Evolutionary conservation across 2,329 filamentous ascomycete species (phyloP).

Genomic region (Tolypocladium capitatum): DNA sequence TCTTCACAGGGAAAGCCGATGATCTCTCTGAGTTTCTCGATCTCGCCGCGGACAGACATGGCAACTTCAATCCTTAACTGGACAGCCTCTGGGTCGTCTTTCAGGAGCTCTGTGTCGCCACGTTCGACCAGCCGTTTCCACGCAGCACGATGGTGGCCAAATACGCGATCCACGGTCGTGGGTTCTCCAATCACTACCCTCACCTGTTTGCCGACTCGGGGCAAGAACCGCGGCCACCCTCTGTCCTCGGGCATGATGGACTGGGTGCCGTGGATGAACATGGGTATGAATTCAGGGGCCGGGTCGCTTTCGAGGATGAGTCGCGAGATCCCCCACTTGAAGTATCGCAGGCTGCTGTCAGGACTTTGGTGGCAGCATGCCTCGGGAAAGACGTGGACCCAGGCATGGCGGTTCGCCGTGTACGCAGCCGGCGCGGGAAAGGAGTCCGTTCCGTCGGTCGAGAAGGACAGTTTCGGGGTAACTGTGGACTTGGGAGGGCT

Average conservation of each 20-base stretch:
- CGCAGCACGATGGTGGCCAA: conserved; percentile 60
- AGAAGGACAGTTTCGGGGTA: conserved; percentile 36
- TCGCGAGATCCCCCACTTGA: conserved; percentile 93
- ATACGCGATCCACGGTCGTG: conserved; percentile 58
- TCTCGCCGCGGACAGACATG: conserved; percentile 60
- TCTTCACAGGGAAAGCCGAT: conserved; percentile 64
- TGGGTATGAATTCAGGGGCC: conserved; percentile 77
- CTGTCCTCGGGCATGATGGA: conserved; percentile 78
- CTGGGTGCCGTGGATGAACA: conserved; percentile 88
- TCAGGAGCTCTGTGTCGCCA: conserved; percentile 33
- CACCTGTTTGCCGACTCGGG: conserved; percentile 58
- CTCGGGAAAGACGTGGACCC: conserved; percentile 95
- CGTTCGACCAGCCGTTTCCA: conserved; percentile 56
- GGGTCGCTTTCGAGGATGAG: conserved; percentile 83
- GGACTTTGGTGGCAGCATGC: conserved; percentile 85
- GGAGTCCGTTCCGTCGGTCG: conserved; percentile 51
- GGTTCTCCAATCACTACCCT: conserved; percentile 67
- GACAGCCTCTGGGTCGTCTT: conserved; percentile 48
- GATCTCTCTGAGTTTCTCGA: conserved; percentile 61
- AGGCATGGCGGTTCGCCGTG: conserved; percentile 55
- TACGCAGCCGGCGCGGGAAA: conserved; percentile 64
- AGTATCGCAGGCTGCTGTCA: conserved; percentile 73
- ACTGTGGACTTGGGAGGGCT: conserved; percentile 35
- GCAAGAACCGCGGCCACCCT: conserved; percentile 66
- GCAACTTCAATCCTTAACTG: conserved; percentile 65